phyloP scores from a whole-genome alignment of 208 protist species.

The Herpetomonas tarakana region DNA sequence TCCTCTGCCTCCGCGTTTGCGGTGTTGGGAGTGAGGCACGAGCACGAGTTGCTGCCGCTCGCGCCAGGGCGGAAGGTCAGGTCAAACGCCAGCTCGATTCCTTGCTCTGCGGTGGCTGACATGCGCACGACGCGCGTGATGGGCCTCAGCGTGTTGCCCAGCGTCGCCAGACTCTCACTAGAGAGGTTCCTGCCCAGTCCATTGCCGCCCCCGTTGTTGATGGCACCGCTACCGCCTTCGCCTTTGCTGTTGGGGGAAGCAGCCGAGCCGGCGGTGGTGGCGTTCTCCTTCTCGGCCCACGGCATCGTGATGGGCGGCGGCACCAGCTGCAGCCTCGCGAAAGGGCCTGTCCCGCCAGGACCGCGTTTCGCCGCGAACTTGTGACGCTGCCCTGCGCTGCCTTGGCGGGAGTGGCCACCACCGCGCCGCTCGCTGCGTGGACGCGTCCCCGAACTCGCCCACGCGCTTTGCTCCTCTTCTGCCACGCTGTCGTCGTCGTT shows the following conservation, averaged over 20 bases:
- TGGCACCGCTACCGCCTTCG: not conserved
- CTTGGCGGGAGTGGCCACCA: not conserved
- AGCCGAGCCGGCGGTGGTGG: not conserved
- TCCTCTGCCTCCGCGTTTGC: not conserved
- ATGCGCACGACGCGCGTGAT: slow-evolving; percentile 4
- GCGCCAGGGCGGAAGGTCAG: not conserved
- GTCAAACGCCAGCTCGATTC: slow-evolving; percentile 3
- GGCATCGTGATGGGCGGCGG: not conserved
- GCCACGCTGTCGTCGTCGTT: not conserved
- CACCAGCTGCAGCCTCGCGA: not conserved
- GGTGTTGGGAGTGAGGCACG: not conserved
- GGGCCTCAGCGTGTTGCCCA: too few relatives aligned
- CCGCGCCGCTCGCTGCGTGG: too few relatives aligned
- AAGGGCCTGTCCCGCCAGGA: not conserved
- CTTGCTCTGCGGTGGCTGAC: slow-evolving; percentile 1
- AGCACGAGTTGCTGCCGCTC: not conserved
- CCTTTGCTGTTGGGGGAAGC: not conserved
- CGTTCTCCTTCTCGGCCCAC: not conserved
- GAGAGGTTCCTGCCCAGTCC: not conserved
- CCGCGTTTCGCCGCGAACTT: too few relatives aligned
- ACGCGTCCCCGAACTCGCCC: too few relatives aligned
- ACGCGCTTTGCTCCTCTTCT: not conserved
- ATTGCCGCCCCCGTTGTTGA: not conserved
- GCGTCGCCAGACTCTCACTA: too few relatives aligned
- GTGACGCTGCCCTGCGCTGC: not conserved